A percentile compares a stretch with the other conserved stretches of the same genome.
Conservation (phyloP, 2,329 filamentous ascomycete genomes). For the Hypoxylon sp. region DNA sequence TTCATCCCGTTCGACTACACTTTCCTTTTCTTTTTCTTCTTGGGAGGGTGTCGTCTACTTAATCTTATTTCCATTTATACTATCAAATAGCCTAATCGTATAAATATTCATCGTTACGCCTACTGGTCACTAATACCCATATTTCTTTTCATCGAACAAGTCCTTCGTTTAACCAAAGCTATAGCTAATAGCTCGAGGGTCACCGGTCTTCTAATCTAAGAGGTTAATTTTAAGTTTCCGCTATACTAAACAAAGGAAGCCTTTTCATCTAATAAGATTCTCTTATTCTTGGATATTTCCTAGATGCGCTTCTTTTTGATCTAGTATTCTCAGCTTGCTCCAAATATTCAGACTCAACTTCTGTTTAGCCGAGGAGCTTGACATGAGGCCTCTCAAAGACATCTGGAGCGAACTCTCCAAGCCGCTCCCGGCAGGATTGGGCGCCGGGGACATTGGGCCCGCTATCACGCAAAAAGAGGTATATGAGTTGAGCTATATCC, state of each 20-base stretch:
- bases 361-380: conserved; percentile 8
- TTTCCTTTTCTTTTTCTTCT: conserved; percentile 8
- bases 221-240: conserved; percentile 41
- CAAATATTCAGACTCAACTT: background rate
- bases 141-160: conserved; percentile 21
- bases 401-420: conserved; percentile 48
- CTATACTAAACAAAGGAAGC: conserved; percentile 24
- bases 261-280: conserved; percentile 11
- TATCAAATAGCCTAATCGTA: conserved; percentile 19
- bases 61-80: conserved; percentile 11
- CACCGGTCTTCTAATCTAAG: conserved; percentile 5
- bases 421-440: conserved; percentile 42
- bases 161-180: conserved; percentile 31
- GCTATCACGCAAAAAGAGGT: conserved; percentile 39
- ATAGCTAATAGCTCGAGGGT: background rate
- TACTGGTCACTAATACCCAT: conserved; percentile 3
- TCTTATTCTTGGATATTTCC: conserved; percentile 12
- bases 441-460: conserved; percentile 24
- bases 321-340: conserved; percentile 1
- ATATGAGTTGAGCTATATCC: conserved; percentile 42
- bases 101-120: conserved; percentile 23
- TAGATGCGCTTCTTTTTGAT: conserved; percentile 23
- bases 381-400: conserved; percentile 41
- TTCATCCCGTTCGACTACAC: conserved; percentile 21
- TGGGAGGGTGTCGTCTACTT: conserved; percentile 24